Percentiles rank a stretch among this genome's conserved stretches.
These are phyloP conservation scores for Candida parachauliodes DNA, from an alignment of 805 yeast species.

Conservation along the genomic window DNA sequence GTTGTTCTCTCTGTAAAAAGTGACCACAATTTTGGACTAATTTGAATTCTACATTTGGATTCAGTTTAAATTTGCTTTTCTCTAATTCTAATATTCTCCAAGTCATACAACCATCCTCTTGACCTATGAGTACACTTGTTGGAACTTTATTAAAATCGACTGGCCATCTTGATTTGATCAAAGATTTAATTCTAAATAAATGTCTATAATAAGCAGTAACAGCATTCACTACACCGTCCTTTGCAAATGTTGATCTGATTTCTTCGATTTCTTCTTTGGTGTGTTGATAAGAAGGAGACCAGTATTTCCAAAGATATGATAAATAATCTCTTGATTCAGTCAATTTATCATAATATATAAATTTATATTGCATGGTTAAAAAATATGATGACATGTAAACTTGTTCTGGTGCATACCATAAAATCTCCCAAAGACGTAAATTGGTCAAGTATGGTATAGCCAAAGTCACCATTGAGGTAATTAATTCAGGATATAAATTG, in stretches of 20 bases:
- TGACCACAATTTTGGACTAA: constrained; percentile 30
- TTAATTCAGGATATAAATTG: constrained; percentile 28
- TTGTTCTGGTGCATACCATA: constrained; percentile 32
- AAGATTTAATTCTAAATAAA: constrained; percentile 18
- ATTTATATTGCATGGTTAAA: constrained; percentile 31
- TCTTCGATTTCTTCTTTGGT: constrained; percentile 20
- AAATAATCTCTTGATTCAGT: constrained; percentile 20
- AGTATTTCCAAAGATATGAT: constrained; percentile 29
- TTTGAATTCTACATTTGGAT: constrained; percentile 21
- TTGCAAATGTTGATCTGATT: constrained; percentile 25
- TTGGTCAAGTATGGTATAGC: constrained; percentile 37
- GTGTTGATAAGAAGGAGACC: constrained; percentile 41
- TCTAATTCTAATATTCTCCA: constrained; percentile 24
- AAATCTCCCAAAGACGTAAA: constrained; percentile 22
- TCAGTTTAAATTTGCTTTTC: constrained; percentile 13
- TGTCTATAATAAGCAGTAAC: constrained; percentile 40
- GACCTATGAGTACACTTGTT: constrained; percentile 33
- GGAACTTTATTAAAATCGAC: constrained; percentile 36
- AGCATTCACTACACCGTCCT: constrained; percentile 25
- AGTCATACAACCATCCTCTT: constrained; percentile 39
- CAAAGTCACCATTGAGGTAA: constrained; percentile 31
- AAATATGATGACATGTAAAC: constrained; percentile 32
- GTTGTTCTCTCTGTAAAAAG: constrained; percentile 39
- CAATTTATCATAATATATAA: constrained; percentile 21
- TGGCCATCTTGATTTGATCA: constrained; percentile 17